Conservation (phyloP, 2,329 filamentous ascomycete species). For the Pseudodiploospora longispora region DNA sequence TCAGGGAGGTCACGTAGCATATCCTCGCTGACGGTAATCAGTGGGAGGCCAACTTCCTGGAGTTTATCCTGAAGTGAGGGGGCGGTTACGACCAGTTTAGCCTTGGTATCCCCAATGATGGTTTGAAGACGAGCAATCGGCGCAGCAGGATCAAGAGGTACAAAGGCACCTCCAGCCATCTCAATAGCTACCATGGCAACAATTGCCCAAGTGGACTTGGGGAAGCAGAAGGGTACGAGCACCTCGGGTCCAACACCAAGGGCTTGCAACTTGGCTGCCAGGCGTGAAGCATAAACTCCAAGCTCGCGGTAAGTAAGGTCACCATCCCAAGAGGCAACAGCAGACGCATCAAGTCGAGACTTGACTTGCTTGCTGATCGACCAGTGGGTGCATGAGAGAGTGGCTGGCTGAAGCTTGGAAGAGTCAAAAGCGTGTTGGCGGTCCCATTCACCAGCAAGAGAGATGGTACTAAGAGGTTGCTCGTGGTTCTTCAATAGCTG, state of each 20-base stretch:
- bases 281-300: constrained; percentile 31
- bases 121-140: not conserved
- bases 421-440: not conserved
- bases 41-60: not conserved
- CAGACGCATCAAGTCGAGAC: not conserved
- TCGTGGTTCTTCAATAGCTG: constrained; percentile 7
- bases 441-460: constrained; percentile 1
- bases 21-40: not conserved
- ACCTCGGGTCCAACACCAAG: constrained; percentile 39
- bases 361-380: constrained; percentile 1
- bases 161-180: constrained; percentile 12
- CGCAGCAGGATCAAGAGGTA: constrained; percentile 9
- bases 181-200: constrained; percentile 14
- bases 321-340: constrained; percentile 2
- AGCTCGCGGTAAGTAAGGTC: constrained; percentile 2
- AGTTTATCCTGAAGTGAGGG: not conserved
- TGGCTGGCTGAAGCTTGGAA: not conserved
- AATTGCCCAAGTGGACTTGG: constrained; percentile 21
- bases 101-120: not conserved
- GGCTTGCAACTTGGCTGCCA: constrained; percentile 6
- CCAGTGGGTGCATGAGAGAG: constrained; percentile 1
- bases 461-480: not conserved
- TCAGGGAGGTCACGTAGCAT: not conserved
- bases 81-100: not conserved
- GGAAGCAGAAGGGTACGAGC: constrained; percentile 39